Evolutionary conservation across 805 yeast species (phyloP).

Genomic region (Gaillardinia entomophila): DNA sequence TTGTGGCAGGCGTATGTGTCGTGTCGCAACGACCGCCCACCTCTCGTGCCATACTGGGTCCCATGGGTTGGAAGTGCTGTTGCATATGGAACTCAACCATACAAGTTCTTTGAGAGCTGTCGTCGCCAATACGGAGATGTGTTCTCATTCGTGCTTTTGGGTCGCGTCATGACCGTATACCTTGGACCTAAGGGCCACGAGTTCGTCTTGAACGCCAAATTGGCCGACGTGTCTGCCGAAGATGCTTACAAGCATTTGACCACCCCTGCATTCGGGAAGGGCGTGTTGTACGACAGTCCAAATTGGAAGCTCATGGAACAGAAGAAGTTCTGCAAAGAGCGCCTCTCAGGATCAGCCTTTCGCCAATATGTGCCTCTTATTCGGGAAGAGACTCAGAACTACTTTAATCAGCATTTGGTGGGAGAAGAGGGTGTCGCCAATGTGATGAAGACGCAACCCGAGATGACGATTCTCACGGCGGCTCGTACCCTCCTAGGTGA

Average conservation of each 20-base stretch:
- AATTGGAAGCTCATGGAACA: slow-evolving; percentile 94
- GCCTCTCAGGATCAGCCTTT: slow-evolving; percentile 82
- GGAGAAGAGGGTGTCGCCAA: slow-evolving; percentile 46
- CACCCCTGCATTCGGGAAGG: slow-evolving; percentile 98
- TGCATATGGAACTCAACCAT: slow-evolving; percentile 88
- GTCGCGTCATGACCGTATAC: slow-evolving; percentile 91
- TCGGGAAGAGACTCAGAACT: slow-evolving; percentile 66
- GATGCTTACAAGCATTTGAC: slow-evolving; percentile 94
- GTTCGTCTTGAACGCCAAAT: slow-evolving; percentile 85
- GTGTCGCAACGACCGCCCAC: slow-evolving; percentile 77
- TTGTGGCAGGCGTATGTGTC: slow-evolving; percentile 65
- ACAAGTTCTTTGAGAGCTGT: slow-evolving; percentile 76
- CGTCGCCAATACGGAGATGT: slow-evolving; percentile 87
- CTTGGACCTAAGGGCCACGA: slow-evolving; percentile 98
- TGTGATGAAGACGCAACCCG: slow-evolving; percentile 85
- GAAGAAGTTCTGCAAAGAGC: slow-evolving; percentile 90
- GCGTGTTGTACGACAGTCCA: slow-evolving; percentile 96
- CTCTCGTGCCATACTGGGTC: slow-evolving; percentile 84
- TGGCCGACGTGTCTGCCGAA: slow-evolving; percentile 89
- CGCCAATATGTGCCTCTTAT: slow-evolving; percentile 83
- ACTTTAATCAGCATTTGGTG: slow-evolving; percentile 46
- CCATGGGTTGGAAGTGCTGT: slow-evolving; percentile 96
- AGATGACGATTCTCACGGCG: slow-evolving; percentile 94
- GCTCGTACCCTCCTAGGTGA: slow-evolving; percentile 87
- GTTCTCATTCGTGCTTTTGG: slow-evolving; percentile 83